Conservation (phyloP, 139 green algal genomes). For the Limnomonas spitsbergensis region DNA sequence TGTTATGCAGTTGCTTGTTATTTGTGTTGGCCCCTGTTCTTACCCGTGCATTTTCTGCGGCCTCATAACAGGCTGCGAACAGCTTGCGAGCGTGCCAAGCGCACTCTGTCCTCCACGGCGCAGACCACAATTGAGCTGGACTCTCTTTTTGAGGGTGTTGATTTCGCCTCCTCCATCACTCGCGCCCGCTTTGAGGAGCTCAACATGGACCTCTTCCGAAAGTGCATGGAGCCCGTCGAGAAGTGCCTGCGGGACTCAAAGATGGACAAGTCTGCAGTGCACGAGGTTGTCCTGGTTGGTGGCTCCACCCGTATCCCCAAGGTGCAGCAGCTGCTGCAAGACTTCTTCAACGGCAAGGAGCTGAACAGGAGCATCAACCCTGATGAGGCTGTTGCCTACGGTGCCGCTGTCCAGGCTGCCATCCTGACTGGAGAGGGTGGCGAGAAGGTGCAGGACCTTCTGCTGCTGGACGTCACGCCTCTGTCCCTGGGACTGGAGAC, state of each 20-base stretch:
- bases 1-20: neutral
- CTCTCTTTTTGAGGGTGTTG: constrained; percentile 93
- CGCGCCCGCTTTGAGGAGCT: constrained; percentile 96
- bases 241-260: constrained; percentile 84
- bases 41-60: neutral
- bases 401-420: constrained; percentile 93
- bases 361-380: constrained; percentile 99
- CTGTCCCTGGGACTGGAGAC: constrained; percentile 96
- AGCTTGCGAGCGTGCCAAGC: constrained; percentile 92
- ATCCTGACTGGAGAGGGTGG: constrained; percentile 90
- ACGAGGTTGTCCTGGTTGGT: constrained; percentile 93
- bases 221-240: constrained; percentile 99
- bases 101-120: constrained; percentile 73
- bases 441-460: constrained; percentile 97
- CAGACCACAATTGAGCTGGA: constrained; percentile 98
- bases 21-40: too few relatives aligned
- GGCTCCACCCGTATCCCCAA: constrained; percentile 98
- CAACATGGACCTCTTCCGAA: constrained; percentile 98
- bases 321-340: constrained; percentile 93
- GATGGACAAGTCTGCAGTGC: constrained; percentile 75
- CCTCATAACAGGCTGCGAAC: constrained; percentile 79
- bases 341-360: constrained; percentile 99
- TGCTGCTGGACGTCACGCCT: constrained; percentile 96
- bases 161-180: constrained; percentile 97
- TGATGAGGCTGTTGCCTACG: constrained; percentile 98